Base-by-base conservation (phyloP, 1,284 basidiomycete genomes). In the Neolentinus lepideus region DNA sequence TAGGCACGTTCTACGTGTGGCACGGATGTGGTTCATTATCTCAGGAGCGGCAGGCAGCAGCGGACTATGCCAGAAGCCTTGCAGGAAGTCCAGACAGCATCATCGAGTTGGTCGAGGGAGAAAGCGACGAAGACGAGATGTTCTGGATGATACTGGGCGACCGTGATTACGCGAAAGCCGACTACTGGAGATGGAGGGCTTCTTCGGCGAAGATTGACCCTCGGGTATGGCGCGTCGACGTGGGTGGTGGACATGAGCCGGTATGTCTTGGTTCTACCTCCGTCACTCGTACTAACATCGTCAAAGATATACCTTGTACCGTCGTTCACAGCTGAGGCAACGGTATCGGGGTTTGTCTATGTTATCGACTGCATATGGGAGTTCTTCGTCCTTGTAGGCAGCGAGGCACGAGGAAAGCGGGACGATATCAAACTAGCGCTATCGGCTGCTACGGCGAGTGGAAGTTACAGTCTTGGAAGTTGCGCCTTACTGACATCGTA, bases 71-170 rank as follows among this genome's bases (percentile, higher is more conserved):
- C 3, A 68, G 72, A 46, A 68, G 66, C 3, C 69, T 90, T 27
- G 69, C 72, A 0, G 61, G 65, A 6, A 71, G 69, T 27, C 66
- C 71, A 2, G 68, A 68, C 2, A 67, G 66, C 11, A 68, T 82
- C 22, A 67, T 80, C 8, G 83, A 86, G 57, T 74, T 90, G 6
- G 61, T 66, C 2, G 86, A 91, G 63, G 80, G 80, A n/a, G 77
- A 80, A 60, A 77, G 77, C 53, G 77, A 79, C 25, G 69, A 76
- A 25, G 85, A 90, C 55, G 86, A 90, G 56, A 83, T 90, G 79
- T 90, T 92, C 64, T 90, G 89, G 86, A 84, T 88, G 81, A 78
- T 88, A 48, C 73, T 92, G 10, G 89, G 89, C 9, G 80, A 88
- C 22, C 38, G 38, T 0, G 76, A 77, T 1, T 89, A 84, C 64